These are phyloP conservation scores for Trichoderma guizhouense DNA, from an alignment of 2,329 filamentous ascomycete species.

Conservation along the genomic window DNA sequence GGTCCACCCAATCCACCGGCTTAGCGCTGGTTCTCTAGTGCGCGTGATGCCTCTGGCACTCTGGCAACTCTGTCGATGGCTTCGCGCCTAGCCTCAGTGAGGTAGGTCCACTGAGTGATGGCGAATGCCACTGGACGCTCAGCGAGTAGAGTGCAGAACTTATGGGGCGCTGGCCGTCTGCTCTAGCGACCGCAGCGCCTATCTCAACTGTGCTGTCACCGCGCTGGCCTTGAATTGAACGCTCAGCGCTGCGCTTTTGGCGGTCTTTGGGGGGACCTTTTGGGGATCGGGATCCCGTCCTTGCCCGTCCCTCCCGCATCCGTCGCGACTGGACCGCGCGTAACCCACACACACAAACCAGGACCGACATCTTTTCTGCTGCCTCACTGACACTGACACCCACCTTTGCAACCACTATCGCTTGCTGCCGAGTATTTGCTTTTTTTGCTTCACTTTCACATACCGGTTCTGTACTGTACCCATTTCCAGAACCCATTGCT, in stretches of 20 bases:
- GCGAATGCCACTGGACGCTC: conserved; percentile 4
- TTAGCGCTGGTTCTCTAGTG: conserved; percentile 13
- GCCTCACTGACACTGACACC: neutral
- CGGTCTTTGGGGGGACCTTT: neutral
- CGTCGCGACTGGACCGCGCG: conserved; percentile 33
- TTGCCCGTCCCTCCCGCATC: conserved; percentile 22
- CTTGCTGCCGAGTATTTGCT: neutral
- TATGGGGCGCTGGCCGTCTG: neutral
- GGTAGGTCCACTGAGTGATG: conserved; percentile 10
- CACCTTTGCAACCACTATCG: neutral
- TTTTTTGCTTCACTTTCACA: neutral
- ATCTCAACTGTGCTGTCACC: neutral
- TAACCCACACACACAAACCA: conserved; percentile 25
- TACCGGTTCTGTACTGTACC: neutral
- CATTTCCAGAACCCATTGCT: neutral
- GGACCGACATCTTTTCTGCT: neutral
- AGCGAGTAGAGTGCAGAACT: neutral
- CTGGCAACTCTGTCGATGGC: conserved; percentile 1
- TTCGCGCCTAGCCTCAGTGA: conserved; percentile 14
- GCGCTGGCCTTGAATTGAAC: neutral
- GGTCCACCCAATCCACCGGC: conserved; percentile 11
- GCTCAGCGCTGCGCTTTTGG: neutral
- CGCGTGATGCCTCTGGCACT: conserved; percentile 15
- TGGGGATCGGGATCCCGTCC: conserved; percentile 15
- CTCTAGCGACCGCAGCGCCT: neutral